Conservation (phyloP, 2,329 filamentous ascomycete species). For the Fusarium sp. region DNA sequence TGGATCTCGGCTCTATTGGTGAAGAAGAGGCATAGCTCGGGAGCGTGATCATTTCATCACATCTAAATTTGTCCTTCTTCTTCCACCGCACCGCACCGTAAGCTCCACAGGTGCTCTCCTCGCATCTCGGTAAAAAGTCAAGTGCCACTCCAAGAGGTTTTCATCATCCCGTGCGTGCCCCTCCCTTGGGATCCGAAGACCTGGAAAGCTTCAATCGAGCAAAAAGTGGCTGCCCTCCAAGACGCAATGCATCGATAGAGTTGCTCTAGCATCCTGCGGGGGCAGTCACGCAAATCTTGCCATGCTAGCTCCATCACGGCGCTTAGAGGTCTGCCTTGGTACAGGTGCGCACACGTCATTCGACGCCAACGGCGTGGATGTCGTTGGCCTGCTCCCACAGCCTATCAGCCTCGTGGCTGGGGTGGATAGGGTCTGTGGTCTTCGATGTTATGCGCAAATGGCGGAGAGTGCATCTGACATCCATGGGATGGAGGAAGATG, state of each 20-base stretch:
- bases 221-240: background rate
- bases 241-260: constrained; percentile 6
- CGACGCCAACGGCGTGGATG: constrained; percentile 40
- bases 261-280: constrained; percentile 27
- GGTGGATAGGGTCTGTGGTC: constrained; percentile 17
- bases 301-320: constrained; percentile 34
- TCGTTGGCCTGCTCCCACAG: constrained; percentile 21
- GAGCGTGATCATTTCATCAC: constrained; percentile 15
- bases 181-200: constrained; percentile 20
- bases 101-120: constrained; percentile 26
- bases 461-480: constrained; percentile 12
- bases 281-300: constrained; percentile 31
- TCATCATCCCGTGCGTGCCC: constrained; percentile 34
- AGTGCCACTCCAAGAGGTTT: constrained; percentile 17
- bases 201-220: background rate
- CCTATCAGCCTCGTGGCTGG: constrained; percentile 25
- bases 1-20: constrained; percentile 36
- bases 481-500: constrained; percentile 4
- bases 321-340: constrained; percentile 38
- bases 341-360: constrained; percentile 40
- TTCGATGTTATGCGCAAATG: constrained; percentile 13
- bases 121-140: constrained; percentile 19
- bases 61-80: constrained; percentile 13
- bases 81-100: constrained; percentile 27
- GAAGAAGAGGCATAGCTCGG: constrained; percentile 22